Evolutionary conservation across 2,329 filamentous ascomycete species (phyloP).

Genomic region (Sarocladiaceae sp.): DNA sequence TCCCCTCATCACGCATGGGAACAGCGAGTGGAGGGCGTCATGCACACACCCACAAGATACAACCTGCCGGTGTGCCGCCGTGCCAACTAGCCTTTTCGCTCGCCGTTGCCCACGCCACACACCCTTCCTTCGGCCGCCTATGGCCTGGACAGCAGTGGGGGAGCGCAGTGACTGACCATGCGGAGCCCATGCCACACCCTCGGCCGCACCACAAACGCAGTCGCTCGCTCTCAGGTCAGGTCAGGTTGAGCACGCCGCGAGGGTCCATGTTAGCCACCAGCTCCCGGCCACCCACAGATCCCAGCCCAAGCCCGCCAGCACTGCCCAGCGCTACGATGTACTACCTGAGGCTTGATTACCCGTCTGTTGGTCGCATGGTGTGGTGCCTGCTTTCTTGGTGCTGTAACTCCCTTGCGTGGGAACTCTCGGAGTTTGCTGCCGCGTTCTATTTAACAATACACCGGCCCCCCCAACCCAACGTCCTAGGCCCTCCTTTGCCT

Average conservation of each 20-base stretch:
- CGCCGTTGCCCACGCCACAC: not conserved
- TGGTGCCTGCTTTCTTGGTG: not conserved
- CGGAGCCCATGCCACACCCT: conserved; percentile 4
- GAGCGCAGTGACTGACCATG: not conserved
- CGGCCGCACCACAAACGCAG: not conserved
- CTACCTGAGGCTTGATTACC: conserved; percentile 6
- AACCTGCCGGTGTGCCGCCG: conserved; percentile 5
- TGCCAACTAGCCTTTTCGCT: not conserved
- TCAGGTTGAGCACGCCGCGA: not conserved
- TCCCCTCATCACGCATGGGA: not conserved
- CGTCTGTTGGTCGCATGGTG: conserved; percentile 6
- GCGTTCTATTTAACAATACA: conserved; percentile 9
- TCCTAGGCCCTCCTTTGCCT: not conserved
- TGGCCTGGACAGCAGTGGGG: not conserved
- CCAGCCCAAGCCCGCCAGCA: conserved; percentile 3
- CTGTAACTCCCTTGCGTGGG: conserved; percentile 2
- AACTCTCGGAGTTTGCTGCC: not conserved
- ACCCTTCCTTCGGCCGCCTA: not conserved
- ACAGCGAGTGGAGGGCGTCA: not conserved
- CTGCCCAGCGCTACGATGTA: conserved; percentile 2
- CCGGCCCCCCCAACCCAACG: conserved; percentile 1
- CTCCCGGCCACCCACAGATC: not conserved
- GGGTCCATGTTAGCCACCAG: conserved; percentile 4
- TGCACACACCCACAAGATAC: conserved; percentile 7
- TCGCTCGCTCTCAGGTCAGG: not conserved